Base-by-base conservation (phyloP, 192 early-diverging fungal genomes). In the Podila verticillata region DNA sequence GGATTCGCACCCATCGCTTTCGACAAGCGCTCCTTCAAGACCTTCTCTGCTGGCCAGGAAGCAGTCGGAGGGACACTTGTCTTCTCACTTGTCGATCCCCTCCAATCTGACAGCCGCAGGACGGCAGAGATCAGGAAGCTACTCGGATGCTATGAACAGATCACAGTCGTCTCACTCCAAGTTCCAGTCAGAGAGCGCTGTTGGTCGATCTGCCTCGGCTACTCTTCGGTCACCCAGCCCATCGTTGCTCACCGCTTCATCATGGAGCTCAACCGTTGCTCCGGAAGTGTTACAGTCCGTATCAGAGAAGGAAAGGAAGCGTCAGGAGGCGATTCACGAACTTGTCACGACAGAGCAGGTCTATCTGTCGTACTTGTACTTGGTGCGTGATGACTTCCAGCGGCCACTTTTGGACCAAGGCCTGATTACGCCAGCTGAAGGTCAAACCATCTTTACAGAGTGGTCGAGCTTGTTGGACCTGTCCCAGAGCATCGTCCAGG, bases 311-410 rank as follows among this genome's bases (percentile, higher is more conserved):
- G 94, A 95, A 44, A 78, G 87, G 24, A 94, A 90, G 72, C 84
- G 95, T 13, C 93, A 93, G 67, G 95, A 96, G 73, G 92, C 93
- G 2, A 94, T 96, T 57, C 90, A 85, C 72, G 95, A 96, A 77
- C 66, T 96, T 22, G 92, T 95, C 54, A 75, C 83, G 15, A 96
- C 95, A 9, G 95, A 96, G 70, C 87, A 87, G 64, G 84, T 85
- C 7, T 96, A 96, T 74, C 85, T 94, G 13, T 75, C 86, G 1
- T 91, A 95, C 81, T 78, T 96, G 51, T 89, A 93, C 68, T 75
- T 94, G 54, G 90, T 96, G 61, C 73, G 88, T 6, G 85, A 95
- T 69, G 74, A 88, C 8, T 95, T 93, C 64, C 91, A 89, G 65
- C 65, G 71, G 22, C 90, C 89, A 20, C 78, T 94, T 72, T 20